A percentile compares a stretch with the other conserved stretches of the same genome.
phyloP scores from a whole-genome alignment of 495 filamentous ascomycete species.

The Cryomyces minteri region DNA sequence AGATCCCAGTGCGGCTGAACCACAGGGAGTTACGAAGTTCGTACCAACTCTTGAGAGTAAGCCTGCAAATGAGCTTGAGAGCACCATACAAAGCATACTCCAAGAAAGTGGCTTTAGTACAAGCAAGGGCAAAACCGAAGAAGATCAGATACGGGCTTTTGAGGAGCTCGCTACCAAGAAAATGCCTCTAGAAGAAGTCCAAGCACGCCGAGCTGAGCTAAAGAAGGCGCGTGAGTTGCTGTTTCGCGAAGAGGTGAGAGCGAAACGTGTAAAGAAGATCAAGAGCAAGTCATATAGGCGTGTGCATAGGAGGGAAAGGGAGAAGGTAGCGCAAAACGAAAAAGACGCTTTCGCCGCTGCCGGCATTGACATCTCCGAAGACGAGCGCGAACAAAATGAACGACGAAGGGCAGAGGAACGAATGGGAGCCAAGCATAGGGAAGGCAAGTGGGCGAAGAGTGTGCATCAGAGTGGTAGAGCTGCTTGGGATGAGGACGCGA shows the following conservation, averaged over 20 bases:
- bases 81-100: conserved; percentile 67
- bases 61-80: conserved; percentile 66
- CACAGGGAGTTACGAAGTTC: conserved; percentile 31
- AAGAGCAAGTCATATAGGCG: conserved; percentile 88
- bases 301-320: conserved; percentile 73
- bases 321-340: conserved; percentile 53
- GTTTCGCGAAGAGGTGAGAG: conserved; percentile 75
- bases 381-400: conserved; percentile 64
- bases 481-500: conserved; percentile 24
- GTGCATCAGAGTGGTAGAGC: conserved; percentile 42
- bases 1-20: conserved; percentile 38
- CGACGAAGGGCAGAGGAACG: conserved; percentile 67
- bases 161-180: conserved; percentile 51
- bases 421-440: conserved; percentile 73
- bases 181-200: conserved; percentile 50
- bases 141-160: conserved; percentile 45
- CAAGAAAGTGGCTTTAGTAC: conserved; percentile 65
- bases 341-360: conserved; percentile 46
- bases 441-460: conserved; percentile 90
- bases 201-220: conserved; percentile 53
- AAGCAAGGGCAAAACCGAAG: conserved; percentile 36
- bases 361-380: conserved; percentile 51
- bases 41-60: conserved; percentile 32
- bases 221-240: conserved; percentile 66
- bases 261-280: conserved; percentile 94